Evolutionary conservation across 1,284 basidiomycete species (phyloP).

Genomic region (Pyrrhoderma lamaoense): DNA sequence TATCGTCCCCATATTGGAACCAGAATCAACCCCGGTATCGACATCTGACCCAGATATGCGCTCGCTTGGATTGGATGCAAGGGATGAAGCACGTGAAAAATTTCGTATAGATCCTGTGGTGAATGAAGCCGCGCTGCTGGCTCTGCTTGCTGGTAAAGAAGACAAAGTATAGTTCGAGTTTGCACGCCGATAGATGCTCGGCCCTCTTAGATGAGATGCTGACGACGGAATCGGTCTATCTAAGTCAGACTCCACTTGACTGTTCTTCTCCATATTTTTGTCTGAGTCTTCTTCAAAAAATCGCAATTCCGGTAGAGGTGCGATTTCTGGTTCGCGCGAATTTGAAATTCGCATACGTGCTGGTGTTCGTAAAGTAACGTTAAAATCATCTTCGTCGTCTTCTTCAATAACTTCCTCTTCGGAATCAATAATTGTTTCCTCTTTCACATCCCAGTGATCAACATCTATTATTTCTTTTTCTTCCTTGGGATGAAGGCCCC

Average conservation of each 20-base stretch:
- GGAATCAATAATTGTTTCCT: constrained; percentile 24
- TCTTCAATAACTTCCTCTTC: constrained; percentile 25
- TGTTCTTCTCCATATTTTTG: background rate
- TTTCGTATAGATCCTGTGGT: constrained; percentile 12
- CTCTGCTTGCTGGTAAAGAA: constrained; percentile 5
- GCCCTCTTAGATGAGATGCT: background rate
- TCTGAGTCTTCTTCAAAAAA: background rate
- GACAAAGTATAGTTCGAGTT: constrained; percentile 18
- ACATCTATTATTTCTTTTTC: background rate
- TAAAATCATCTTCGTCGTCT: constrained; percentile 54
- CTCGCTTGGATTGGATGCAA: constrained; percentile 10
- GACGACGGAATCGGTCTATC: background rate
- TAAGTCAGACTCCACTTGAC: background rate
- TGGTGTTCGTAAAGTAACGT: constrained; percentile 63
- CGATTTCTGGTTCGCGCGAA: background rate
- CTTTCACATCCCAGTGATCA: constrained; percentile 20
- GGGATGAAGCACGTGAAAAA: constrained; percentile 12
- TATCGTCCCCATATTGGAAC: too few species aligned
- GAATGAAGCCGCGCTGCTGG: constrained; percentile 10
- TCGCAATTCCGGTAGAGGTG: background rate
- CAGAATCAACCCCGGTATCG: too few species aligned
- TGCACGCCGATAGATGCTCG: constrained; percentile 4
- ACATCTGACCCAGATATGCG: background rate
- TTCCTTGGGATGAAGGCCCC: constrained; percentile 11
- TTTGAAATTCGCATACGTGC: background rate